Base-by-base conservation (phyloP, 2,329 filamentous ascomycete species). In the Colletotrichum sp. region DNA sequence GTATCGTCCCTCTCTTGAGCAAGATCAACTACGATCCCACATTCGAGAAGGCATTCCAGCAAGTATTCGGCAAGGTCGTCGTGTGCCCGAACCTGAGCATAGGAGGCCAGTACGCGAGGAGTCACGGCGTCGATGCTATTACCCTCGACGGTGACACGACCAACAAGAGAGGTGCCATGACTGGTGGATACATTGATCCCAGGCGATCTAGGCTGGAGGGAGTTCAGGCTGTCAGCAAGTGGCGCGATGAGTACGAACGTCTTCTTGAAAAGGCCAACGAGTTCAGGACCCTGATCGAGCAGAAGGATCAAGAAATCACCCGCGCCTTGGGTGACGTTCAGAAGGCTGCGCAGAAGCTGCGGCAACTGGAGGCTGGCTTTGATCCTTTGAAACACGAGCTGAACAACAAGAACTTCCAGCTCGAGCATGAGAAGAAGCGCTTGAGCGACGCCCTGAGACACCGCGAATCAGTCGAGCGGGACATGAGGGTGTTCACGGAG, bases 41-140 rank as follows among this genome's bases (percentile, higher is more conserved):
- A 77, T 98, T 94, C 80, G 95, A 98, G 75, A 94, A 92, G 80
- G 97, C 97, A 0, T 97, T 99, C 83, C 93, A 95, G 82, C 96
- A 98, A 82, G 95, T 99, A 1, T 99, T 99, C 85, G 97, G 96
- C 63, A 98, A 95, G 84, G 97, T 95, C 0, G 95, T 99, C 69
- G 94, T 99, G 72, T 99, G 97, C 79, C 96, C 96, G 4, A 98
- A 95, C 79, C 87, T 99, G 77, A 92, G 95, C 65, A 92, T 98
- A 75, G 97, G 96, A 64, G 92, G 94, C 15, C 96, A 98, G 82
- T 98, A 98, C 83, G 95, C 97, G 26, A 92, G 96, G 81, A 98
- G 95, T 80, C 96, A 99, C 81, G 95, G 95, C 21, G 93, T 99
- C 28, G 96, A 96, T 80, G 96, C 95, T 39, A 98, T 99, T 79